phyloP scores from a whole-genome alignment of 2,329 filamentous ascomycete genomes.

The Penicillium sp. region DNA sequence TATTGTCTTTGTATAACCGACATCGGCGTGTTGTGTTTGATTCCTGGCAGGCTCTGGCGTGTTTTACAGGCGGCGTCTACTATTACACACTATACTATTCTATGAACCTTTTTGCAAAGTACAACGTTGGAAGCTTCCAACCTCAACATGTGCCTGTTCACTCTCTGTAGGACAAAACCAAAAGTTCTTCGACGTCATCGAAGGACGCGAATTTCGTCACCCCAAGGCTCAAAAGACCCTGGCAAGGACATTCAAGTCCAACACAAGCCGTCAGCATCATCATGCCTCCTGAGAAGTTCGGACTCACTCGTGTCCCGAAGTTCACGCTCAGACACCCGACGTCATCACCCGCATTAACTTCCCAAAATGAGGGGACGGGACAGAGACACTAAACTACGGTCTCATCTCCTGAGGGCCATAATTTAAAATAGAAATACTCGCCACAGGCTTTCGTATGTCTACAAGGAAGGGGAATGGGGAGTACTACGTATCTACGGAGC shows the following conservation, averaged over 20 bases:
- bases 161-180: background rate
- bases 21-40: constrained; percentile 10
- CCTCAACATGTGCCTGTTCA: background rate
- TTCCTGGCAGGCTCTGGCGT: constrained; percentile 12
- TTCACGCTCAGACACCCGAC: background rate
- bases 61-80: background rate
- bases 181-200: background rate
- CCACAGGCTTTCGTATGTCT: background rate
- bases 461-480: background rate
- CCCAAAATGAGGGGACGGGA: background rate
- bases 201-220: background rate
- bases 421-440: background rate
- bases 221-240: background rate
- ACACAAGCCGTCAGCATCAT: background rate
- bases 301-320: background rate
- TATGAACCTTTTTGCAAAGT: background rate
- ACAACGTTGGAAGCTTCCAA: background rate
- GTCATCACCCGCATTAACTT: background rate
- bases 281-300: background rate
- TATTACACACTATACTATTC: background rate
- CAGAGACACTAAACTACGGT: background rate
- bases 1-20: background rate
- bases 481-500: background rate
- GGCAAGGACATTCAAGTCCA: background rate
- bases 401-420: background rate